A percentile compares a stretch with the other conserved stretches of the same genome.
phyloP scores from a whole-genome alignment of 1,284 basidiomycete genomes.

The Ustilago shanxiensis region DNA sequence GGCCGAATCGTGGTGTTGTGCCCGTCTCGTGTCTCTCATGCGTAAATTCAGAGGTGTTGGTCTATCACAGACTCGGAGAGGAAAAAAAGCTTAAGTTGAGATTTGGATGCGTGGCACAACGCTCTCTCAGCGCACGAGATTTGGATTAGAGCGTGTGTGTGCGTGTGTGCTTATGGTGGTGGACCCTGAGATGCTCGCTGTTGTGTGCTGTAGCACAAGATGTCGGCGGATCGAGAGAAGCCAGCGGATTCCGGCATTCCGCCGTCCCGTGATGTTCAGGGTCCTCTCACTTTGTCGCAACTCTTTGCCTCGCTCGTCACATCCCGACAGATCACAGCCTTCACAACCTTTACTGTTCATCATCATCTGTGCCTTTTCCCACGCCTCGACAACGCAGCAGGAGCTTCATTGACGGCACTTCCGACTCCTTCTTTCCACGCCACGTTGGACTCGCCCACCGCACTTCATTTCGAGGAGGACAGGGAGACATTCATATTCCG shows the following conservation, averaged over 20 bases:
- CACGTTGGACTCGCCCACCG: background rate
- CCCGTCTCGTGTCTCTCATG: background rate
- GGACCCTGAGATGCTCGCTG: background rate
- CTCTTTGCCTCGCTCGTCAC: background rate
- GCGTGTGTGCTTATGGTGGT: background rate
- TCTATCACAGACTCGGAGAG: background rate
- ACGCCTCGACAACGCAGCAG: background rate
- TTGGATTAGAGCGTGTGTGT: background rate
- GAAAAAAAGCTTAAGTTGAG: background rate
- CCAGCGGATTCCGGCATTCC: background rate
- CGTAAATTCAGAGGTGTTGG: background rate
- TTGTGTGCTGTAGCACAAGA: background rate
- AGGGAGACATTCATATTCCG: background rate
- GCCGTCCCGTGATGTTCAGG: background rate
- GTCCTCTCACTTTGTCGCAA: background rate
- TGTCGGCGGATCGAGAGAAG: background rate
- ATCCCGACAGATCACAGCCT: conserved; percentile 1
- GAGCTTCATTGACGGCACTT: background rate
- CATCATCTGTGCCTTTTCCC: background rate
- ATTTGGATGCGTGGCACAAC: background rate
- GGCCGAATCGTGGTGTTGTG: background rate
- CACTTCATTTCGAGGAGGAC: background rate
- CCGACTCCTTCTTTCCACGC: background rate
- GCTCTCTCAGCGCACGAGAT: background rate
- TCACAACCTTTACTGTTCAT: conserved; percentile 9